Base-by-base conservation (phyloP, 2,329 filamentous ascomycete species). In the Fusarium sp. region DNA sequence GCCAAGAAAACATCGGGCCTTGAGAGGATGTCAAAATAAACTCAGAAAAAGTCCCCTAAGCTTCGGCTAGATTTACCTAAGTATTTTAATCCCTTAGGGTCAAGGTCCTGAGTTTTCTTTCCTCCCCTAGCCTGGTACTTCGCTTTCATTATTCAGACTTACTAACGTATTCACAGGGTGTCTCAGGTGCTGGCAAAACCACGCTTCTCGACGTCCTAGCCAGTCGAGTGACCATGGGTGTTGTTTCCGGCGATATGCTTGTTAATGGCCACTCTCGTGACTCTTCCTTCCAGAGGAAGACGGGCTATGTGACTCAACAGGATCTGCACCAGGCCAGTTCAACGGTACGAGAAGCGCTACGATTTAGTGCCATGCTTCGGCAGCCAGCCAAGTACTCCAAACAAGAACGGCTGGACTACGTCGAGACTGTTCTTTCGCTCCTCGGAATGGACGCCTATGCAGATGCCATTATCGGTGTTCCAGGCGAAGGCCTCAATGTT, bases 251-350 rank as follows among this genome's bases (percentile, higher is more conserved):
- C 52, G 91, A 95, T 70, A 95, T 96, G 90, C 81, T 88, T 6
- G 87, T 90, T 12, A 85, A 89, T 66, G 88, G 87, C 7, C 87
- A 87, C 36, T 90, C 88, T 31, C 90, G 92, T 36, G 93, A 95
- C 74, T 86, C 87, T 18, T 94, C 92, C 0, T 96, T 97, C 87
- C 94, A 96, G 80, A 90, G 94, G 63, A 95, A 94, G 83, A 96
- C 93, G 0, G 94, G 94, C 42, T 96, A 96, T 75, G 94, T 94
- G n/a, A 93, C 96, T 79, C 94, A 97, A 80, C 93, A 96, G 79
- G 94, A 97, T 87, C 86, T 97, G 7, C 94, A 97, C 80, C 86
- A 95, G 35, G 86, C 90, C 22, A 96, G 93, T 0, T 90, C 91
- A 0, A 97, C 94, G 0, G 94, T 97, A 31, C 90, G 94, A 69